phyloP scores from a whole-genome alignment of 345 rosid species.

The Pugionium cornutum region DNA sequence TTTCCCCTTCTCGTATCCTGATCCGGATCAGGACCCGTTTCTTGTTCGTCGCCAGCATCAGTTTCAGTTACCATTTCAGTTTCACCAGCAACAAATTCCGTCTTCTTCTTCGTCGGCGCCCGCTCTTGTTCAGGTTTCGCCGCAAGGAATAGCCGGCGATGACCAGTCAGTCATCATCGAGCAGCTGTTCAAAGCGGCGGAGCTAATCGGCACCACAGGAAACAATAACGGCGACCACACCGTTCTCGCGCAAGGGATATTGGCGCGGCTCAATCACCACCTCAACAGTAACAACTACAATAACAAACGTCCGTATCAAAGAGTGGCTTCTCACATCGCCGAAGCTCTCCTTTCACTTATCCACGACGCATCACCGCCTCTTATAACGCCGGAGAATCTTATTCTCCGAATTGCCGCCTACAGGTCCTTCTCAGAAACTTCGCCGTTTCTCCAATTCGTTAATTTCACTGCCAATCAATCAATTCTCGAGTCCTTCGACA shows the following conservation, averaged over 20 bases:
- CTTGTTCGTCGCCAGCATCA: background rate
- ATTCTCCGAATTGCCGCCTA: slow-evolving; percentile 82
- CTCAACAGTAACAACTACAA: slow-evolving; percentile 61
- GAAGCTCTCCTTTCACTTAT: slow-evolving; percentile 73
- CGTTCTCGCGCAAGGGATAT: slow-evolving; percentile 99
- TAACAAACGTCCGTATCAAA: slow-evolving; percentile 57
- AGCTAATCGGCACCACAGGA: slow-evolving; percentile 64
- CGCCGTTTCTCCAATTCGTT: slow-evolving; percentile 80
- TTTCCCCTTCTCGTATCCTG: slow-evolving; percentile 42
- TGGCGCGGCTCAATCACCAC: slow-evolving; percentile 99
- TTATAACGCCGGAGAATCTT: slow-evolving; percentile 50
- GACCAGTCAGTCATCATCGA: slow-evolving; percentile 70
- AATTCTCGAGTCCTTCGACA: slow-evolving; percentile 63
- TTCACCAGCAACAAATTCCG: slow-evolving; percentile 44
- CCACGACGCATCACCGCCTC: slow-evolving; percentile 34
- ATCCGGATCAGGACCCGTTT: slow-evolving; percentile 51
- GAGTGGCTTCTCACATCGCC: slow-evolving; percentile 79
- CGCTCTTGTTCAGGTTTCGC: slow-evolving; percentile 5
- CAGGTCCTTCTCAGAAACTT: slow-evolving; percentile 79
- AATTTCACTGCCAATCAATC: slow-evolving; percentile 93
- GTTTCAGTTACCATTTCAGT: slow-evolving; percentile 20
- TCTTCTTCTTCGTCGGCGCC: background rate
- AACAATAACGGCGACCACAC: slow-evolving; percentile 48
- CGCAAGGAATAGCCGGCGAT: slow-evolving; percentile 49
- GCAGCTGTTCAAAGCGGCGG: slow-evolving; percentile 84